A percentile compares a stretch with the other conserved stretches of the same genome.
These are phyloP conservation scores for Talaromyces sp. DNA, from an alignment of 2,329 filamentous ascomycete species.

Conservation along the genomic window DNA sequence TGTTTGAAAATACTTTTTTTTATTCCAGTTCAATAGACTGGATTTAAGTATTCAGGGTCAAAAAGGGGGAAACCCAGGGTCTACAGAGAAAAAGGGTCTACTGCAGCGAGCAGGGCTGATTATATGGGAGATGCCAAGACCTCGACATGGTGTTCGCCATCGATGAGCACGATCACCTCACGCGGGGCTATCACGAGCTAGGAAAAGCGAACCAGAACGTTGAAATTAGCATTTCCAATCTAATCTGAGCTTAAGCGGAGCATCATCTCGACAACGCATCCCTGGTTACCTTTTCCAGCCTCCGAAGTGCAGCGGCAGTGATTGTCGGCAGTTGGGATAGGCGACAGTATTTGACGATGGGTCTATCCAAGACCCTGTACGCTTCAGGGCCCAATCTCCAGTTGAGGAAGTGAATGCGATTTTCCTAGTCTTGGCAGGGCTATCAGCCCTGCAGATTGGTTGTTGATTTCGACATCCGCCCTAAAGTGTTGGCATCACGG, in stretches of 20 bases:
- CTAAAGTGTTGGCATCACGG: conserved; percentile 15
- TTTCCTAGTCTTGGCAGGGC: conserved; percentile 16
- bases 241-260: conserved; percentile 26
- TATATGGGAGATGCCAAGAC: conserved; percentile 31
- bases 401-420: conserved; percentile 17
- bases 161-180: conserved; percentile 36
- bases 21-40: too few species aligned
- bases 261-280: background rate
- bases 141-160: conserved; percentile 31
- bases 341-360: background rate
- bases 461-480: conserved; percentile 21
- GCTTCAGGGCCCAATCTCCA: background rate
- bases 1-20: too few species aligned
- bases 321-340: conserved; percentile 31
- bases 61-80: background rate
- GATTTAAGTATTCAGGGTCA: too few species aligned
- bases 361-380: background rate
- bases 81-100: background rate
- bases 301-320: conserved; percentile 30
- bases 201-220: conserved; percentile 16
- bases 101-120: conserved; percentile 15
- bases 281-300: conserved; percentile 13
- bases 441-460: conserved; percentile 11
- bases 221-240: conserved; percentile 20
- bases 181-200: conserved; percentile 21